These are phyloP conservation scores for Crithidia thermophila DNA, from an alignment of 208 protist species.

Conservation along the genomic window DNA sequence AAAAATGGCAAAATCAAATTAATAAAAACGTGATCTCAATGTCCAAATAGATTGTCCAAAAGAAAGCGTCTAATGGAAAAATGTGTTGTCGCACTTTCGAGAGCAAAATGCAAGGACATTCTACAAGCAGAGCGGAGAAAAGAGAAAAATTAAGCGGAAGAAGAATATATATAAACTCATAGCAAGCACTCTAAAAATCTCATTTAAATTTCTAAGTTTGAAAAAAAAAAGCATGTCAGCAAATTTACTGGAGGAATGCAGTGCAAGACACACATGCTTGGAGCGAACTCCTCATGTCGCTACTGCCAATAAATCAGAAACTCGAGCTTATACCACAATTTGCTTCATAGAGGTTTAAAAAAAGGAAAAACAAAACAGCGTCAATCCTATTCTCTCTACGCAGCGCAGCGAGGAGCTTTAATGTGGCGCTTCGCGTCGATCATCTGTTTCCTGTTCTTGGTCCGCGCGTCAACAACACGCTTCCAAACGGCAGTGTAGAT, in stretches of 20 bases:
- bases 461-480: conserved; percentile 86
- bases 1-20: conserved; percentile 5
- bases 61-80: too few relatives aligned
- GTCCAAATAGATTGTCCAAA: too few relatives aligned
- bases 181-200: conserved; percentile 6
- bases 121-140: not conserved
- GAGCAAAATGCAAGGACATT: too few relatives aligned
- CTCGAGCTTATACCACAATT: too few relatives aligned
- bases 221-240: conserved; percentile 20
- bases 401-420: conserved; percentile 67
- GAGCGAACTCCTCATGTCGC: too few relatives aligned
- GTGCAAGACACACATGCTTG: too few relatives aligned
- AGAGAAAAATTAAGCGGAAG: conserved; percentile 1
- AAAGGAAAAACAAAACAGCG: too few relatives aligned
- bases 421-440: conserved; percentile 67
- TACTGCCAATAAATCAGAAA: conserved; percentile 12
- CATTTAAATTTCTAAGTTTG: not conserved
- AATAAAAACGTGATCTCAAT: not conserved
- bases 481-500: conserved; percentile 90
- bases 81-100: too few relatives aligned
- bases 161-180: conserved; percentile 7
- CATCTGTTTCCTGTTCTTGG: conserved; percentile 88
- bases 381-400: conserved; percentile 23
- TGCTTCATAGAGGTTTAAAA: conserved; percentile 7
- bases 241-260: too few relatives aligned